Percentiles rank a stretch among this genome's conserved stretches.
These are phyloP conservation scores for Aureobasidium lini DNA, from an alignment of 2,329 filamentous ascomycete genomes.

Conservation along the genomic window DNA sequence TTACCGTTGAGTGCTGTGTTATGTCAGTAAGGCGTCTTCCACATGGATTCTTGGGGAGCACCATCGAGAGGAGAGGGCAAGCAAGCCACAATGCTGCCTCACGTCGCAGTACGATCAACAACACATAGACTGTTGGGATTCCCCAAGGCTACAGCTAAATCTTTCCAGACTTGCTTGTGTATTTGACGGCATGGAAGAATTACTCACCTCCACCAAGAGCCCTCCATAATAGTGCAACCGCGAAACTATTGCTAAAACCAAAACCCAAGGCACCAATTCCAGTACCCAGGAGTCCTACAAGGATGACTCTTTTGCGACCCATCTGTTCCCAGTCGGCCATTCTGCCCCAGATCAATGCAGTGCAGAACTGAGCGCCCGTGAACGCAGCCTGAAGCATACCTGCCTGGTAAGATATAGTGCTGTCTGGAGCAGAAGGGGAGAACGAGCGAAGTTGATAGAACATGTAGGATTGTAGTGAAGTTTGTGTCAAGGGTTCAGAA, in stretches of 20 bases:
- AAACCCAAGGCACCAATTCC: constrained; percentile 59
- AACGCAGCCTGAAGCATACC: constrained; percentile 73
- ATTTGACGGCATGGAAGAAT: background rate
- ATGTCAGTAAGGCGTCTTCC: background rate
- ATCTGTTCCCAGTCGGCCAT: constrained; percentile 53
- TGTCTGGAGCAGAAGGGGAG: constrained; percentile 43
- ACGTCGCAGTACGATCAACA: too few species aligned
- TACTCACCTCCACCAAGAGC: constrained; percentile 50
- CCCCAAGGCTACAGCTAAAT: too few species aligned
- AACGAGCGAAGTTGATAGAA: constrained; percentile 87
- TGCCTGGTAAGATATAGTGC: constrained; percentile 66
- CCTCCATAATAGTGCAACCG: constrained; percentile 55
- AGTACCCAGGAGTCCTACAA: constrained; percentile 69
- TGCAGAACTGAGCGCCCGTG: constrained; percentile 73
- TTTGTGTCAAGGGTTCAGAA: constrained; percentile 76
- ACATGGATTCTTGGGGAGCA: too few species aligned
- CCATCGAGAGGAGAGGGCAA: background rate
- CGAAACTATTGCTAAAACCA: constrained; percentile 60
- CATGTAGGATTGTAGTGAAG: constrained; percentile 70
- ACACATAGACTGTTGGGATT: too few species aligned
- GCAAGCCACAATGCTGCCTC: background rate
- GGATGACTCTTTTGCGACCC: constrained; percentile 69
- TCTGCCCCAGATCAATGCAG: constrained; percentile 74
- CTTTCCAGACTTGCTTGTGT: too few species aligned
- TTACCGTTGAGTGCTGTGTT: constrained; percentile 56